These are phyloP conservation scores for Monosporascus sp. DNA, from an alignment of 2,329 filamentous ascomycete species.

Conservation along the genomic window DNA sequence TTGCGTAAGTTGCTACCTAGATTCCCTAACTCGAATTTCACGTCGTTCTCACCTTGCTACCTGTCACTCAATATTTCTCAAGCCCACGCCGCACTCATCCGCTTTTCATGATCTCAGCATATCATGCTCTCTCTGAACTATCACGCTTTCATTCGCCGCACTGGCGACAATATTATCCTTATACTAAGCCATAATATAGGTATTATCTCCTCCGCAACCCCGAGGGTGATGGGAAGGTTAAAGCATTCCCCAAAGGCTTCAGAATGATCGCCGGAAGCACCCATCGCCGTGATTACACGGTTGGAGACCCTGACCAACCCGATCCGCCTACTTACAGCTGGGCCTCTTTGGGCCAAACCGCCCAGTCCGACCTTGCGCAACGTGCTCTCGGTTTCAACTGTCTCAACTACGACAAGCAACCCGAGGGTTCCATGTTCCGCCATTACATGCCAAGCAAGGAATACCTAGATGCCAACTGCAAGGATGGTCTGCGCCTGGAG, in stretches of 20 bases:
- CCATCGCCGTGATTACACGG: conserved; percentile 62
- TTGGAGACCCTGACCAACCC: conserved; percentile 60
- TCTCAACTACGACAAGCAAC: conserved; percentile 64
- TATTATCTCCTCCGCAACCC: conserved; percentile 73
- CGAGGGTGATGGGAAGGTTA: conserved; percentile 49
- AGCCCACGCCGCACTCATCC: not conserved
- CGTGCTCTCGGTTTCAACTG: conserved; percentile 94
- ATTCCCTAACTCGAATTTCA: too few species aligned
- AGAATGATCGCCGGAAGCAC: conserved; percentile 77
- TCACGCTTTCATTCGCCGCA: too few species aligned
- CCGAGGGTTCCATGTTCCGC: conserved; percentile 73
- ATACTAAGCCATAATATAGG: conserved; percentile 35
- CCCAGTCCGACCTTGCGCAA: conserved; percentile 65
- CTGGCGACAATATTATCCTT: too few species aligned
- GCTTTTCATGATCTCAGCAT: not conserved
- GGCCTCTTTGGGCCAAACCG: conserved; percentile 56
- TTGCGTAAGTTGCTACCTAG: conserved; percentile 58
- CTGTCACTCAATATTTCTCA: too few species aligned
- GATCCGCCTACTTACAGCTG: conserved; percentile 66
- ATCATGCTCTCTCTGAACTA: not conserved
- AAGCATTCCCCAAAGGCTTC: conserved; percentile 72
- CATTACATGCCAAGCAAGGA: conserved; percentile 76
- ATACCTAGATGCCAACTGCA: conserved; percentile 75
- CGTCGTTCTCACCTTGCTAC: too few species aligned
- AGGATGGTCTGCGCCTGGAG: conserved; percentile 76